Evolutionary conservation across 139 green algal genomes (phyloP).

Genomic region (Chlamydomonas sphaeroides): DNA sequence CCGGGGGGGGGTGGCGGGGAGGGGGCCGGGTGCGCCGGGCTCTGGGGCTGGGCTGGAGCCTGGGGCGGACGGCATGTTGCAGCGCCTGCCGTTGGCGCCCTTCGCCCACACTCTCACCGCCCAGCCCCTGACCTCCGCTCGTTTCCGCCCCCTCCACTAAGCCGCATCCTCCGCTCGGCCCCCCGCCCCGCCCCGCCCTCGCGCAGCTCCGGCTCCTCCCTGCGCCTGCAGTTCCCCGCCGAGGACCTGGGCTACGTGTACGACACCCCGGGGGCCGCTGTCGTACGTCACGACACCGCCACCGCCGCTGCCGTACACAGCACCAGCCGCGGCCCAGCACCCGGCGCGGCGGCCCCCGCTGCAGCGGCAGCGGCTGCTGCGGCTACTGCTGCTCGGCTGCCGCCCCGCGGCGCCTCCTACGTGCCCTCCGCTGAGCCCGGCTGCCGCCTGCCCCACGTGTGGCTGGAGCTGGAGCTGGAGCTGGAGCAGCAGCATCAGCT

Average conservation of each 20-base stretch:
- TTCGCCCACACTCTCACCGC: no score
- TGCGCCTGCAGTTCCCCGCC: slow-evolving; percentile 91
- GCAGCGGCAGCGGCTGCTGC: background rate
- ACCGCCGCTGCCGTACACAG: background rate
- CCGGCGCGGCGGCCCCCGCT: background rate
- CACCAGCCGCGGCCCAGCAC: background rate
- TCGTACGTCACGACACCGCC: background rate
- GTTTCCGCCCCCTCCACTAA: background rate
- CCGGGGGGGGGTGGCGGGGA: background rate
- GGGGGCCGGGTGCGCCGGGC: no score
- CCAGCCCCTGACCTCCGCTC: no score
- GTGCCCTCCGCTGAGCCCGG: slow-evolving; percentile 60
- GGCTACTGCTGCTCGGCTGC: background rate
- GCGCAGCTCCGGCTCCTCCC: slow-evolving; percentile 64
- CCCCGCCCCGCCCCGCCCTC: background rate
- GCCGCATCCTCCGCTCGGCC: no score
- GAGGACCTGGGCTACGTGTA: slow-evolving; percentile 94
- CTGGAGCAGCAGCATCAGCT: background rate
- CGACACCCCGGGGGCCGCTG: slow-evolving; percentile 17
- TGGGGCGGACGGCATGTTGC: no score
- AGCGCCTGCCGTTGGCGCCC: no score
- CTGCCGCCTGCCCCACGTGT: slow-evolving; percentile 73
- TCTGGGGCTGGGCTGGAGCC: background rate
- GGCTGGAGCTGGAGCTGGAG: slow-evolving; percentile 28
- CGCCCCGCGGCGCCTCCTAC: slow-evolving; percentile 48